phyloP scores from a whole-genome alignment of 345 rosid species.

The Hibiscus syriacus region DNA sequence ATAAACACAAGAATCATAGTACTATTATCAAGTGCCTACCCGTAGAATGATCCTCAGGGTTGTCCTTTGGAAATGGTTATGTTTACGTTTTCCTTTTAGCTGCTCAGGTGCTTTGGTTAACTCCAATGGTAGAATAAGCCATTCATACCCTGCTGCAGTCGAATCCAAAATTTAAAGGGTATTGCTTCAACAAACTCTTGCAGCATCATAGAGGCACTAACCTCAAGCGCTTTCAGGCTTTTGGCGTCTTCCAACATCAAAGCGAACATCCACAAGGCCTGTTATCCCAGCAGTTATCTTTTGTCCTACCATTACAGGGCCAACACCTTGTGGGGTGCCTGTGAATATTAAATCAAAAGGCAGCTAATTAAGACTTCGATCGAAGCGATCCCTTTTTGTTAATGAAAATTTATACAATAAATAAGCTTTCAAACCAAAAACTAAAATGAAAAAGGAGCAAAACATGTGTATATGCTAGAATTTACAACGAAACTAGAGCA shows the following conservation, averaged over 20 bases:
- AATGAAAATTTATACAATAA: neutral
- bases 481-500: neutral
- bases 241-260: constrained; percentile 46
- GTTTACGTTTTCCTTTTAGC: neutral
- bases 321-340: constrained; percentile 93
- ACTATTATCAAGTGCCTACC: neutral
- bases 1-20: neutral
- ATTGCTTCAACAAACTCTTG: too few relatives aligned
- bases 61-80: neutral
- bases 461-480: neutral
- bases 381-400: neutral
- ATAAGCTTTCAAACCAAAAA: neutral
- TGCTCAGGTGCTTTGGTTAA: neutral
- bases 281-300: constrained; percentile 82
- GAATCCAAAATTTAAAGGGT: neutral
- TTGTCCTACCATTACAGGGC: constrained; percentile 85
- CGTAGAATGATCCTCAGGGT: neutral
- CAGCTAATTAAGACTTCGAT: neutral
- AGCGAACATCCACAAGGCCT: constrained; percentile 54
- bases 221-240: constrained; percentile 29
- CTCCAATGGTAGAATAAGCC: neutral
- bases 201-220: neutral
- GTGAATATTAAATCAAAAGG: constrained; percentile 13
- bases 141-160: neutral
- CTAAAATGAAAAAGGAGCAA: neutral